Base-by-base conservation (phyloP, 768 basidiomycete species). In the Trametes cingulata region DNA sequence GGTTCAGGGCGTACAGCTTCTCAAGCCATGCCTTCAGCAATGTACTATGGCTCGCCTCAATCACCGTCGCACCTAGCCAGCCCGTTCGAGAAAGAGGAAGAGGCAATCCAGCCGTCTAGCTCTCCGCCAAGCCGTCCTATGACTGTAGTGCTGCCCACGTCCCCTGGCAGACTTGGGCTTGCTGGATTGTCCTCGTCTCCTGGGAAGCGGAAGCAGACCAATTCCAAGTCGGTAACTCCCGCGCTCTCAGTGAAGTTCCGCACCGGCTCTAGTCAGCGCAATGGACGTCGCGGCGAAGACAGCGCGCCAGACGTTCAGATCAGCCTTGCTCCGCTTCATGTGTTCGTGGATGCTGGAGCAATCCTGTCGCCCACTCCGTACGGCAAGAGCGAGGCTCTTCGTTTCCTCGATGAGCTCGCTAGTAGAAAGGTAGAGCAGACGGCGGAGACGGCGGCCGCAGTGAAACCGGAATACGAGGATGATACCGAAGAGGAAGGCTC, bases 301-400 rank as follows among this genome's bases (percentile, higher is more conserved):
- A 53, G 14, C 40, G 43, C 54, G 7, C 29, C 72, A 37, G 67
- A 75, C 5, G 50, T 85, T 33, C 75, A 80, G 27, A 67, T 84
- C n/a, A 68, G 69, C n/a, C 49, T 83, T 8, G 75, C 76, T 10
- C 88, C 93, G 10, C 65, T 95, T 10, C 93, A 94, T 67, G 41
- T 90, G n/a, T 91, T 93, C 67, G 52, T 91, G 25, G 92, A 95
- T 69, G 74, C 92, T 46, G 80, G 73, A 35, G 69, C 76, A 55
- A 64, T 78, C 19, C 64, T 83, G 50, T 68, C 76, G 59, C 64
- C 74, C 65, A 67, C 71, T 69, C 6, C 65, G 68, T n/a, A 55
- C 15, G 54, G 45, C 5, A 45, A 56, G 29, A 70, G 60, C 51
- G 76, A 71, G 60, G 73, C 78, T 45, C 67, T 83, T 35, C 67